These are phyloP conservation scores for Coemansia sp. DNA, from an alignment of 192 early-diverging fungal species.

Conservation along the genomic window DNA sequence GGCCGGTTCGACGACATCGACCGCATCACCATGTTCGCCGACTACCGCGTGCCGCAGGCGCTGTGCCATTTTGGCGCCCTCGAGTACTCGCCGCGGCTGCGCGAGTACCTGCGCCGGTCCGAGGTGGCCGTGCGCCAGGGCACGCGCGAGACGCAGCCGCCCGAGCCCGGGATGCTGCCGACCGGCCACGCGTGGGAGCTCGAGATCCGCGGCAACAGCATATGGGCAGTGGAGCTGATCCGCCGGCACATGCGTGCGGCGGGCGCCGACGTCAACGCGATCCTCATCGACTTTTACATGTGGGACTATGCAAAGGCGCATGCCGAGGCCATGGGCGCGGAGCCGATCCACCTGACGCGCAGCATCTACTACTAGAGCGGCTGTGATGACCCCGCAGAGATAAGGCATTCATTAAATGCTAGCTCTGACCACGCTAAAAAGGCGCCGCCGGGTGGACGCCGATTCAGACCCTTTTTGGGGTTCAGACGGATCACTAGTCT, in stretches of 20 bases:
- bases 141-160: background rate
- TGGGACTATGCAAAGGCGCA: conserved; percentile 80
- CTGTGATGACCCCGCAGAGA: too few relatives aligned
- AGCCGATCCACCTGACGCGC: conserved; percentile 65
- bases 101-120: conserved; percentile 34
- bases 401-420: too few relatives aligned
- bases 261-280: conserved; percentile 57
- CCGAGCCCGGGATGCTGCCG: conserved; percentile 35
- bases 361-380: conserved; percentile 59
- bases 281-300: conserved; percentile 83
- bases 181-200: conserved; percentile 64
- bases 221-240: conserved; percentile 70
- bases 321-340: conserved; percentile 50
- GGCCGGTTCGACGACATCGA: conserved; percentile 74
- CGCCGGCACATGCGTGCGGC: conserved; percentile 18
- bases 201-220: conserved; percentile 76
- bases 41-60: conserved; percentile 77
- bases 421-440: too few relatives aligned
- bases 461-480: too few relatives aligned
- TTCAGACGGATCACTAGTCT: too few relatives aligned
- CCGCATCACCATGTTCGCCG: conserved; percentile 85
- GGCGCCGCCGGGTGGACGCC: too few relatives aligned
- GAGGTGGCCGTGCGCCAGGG: conserved; percentile 5
- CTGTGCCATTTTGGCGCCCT: conserved; percentile 66
- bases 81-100: conserved; percentile 60